These are phyloP conservation scores for Raddia guianensis DNA, from an alignment of 176 grass and related monocot genomes.

Conservation along the genomic window DNA sequence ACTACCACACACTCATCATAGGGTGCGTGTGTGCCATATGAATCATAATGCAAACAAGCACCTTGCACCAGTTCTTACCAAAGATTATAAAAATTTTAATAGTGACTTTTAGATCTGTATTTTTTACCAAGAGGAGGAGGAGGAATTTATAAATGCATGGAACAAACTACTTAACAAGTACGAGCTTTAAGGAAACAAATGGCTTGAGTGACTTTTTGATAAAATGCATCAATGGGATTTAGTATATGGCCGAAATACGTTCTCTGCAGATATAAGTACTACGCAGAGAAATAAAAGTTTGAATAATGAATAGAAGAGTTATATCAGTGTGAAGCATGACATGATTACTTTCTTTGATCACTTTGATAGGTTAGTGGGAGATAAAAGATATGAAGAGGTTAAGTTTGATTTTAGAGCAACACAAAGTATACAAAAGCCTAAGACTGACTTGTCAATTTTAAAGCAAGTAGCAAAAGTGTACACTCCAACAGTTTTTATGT, in stretches of 20 bases:
- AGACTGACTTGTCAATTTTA: too few relatives aligned
- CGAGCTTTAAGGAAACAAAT: not conserved
- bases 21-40: slow-evolving; percentile 25
- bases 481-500: too few relatives aligned
- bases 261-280: not conserved
- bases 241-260: not conserved
- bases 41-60: slow-evolving; percentile 28
- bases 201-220: not conserved
- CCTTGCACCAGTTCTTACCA: not conserved
- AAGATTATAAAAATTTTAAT: slow-evolving; percentile 28
- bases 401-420: too few relatives aligned
- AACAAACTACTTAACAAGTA: not conserved
- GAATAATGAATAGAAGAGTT: not conserved
- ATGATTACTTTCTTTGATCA: too few relatives aligned
- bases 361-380: too few relatives aligned
- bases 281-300: slow-evolving; percentile 7
- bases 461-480: too few relatives aligned
- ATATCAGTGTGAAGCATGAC: too few relatives aligned
- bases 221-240: not conserved
- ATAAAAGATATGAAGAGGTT: too few relatives aligned
- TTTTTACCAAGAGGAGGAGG: slow-evolving; percentile 15
- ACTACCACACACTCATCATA: not conserved
- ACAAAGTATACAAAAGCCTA: too few relatives aligned
- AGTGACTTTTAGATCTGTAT: not conserved
- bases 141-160: not conserved